Conservation (phyloP, 169 alveolate genomes). For the Amoebophrya sp. region DNA sequence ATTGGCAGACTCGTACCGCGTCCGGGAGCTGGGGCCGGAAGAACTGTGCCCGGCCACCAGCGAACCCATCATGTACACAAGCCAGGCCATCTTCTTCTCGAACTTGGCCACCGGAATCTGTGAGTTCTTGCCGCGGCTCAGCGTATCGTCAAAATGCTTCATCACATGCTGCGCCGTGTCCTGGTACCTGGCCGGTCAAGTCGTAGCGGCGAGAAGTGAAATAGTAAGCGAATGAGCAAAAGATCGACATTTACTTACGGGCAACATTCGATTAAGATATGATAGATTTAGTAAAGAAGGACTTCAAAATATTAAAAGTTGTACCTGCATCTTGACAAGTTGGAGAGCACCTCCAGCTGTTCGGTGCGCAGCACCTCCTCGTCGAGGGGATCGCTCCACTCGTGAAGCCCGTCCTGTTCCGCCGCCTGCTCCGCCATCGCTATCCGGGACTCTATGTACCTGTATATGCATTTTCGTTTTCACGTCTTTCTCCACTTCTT, state of each 20-base stretch:
- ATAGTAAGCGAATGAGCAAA: no score
- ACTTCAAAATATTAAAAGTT: no score
- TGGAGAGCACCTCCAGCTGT: slow-evolving; percentile 47
- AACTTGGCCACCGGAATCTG: neutral
- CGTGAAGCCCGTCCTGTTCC: slow-evolving; percentile 43
- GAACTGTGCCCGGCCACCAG: neutral
- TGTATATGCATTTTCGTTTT: no score
- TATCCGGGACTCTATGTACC: neutral
- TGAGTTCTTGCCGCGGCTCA: neutral
- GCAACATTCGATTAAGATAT: slow-evolving; percentile 37
- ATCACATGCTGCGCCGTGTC: neutral
- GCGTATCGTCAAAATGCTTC: neutral
- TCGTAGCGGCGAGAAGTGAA: no score
- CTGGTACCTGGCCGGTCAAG: neutral
- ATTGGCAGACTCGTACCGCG: no score
- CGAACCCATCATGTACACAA: neutral
- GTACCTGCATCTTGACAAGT: slow-evolving; percentile 52
- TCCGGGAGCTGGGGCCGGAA: neutral
- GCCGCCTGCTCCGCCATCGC: slow-evolving; percentile 13
- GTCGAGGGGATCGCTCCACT: slow-evolving; percentile 44
- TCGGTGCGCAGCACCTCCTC: slow-evolving; percentile 49
- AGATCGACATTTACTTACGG: no score
- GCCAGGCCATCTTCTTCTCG: neutral
- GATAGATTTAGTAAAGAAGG: no score
- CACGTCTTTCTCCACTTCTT: no score